A percentile compares a stretch with the other conserved stretches of the same genome.
Conservation (phyloP, 176 grass and related monocot species). For the Cocos nucifera region DNA sequence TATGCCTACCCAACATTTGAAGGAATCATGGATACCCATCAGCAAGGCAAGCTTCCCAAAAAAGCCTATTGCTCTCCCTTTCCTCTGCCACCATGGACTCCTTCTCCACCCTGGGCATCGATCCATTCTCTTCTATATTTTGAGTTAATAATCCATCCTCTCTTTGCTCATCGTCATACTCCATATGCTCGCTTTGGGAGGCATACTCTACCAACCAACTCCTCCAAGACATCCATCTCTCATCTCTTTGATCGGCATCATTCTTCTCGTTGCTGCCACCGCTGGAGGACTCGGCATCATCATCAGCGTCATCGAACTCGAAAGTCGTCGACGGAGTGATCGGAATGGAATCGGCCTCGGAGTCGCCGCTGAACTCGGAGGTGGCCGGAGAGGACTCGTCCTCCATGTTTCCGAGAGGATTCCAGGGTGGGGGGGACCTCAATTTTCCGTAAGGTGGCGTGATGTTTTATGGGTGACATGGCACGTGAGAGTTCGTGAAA, state of each 20-base stretch:
- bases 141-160: not conserved
- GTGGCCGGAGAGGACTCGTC: no score
- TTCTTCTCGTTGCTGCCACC: not conserved
- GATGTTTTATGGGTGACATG: no score
- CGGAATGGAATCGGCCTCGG: no score
- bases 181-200: not conserved
- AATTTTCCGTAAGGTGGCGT: no score
- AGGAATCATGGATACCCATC: constrained; percentile 4
- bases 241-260: not conserved
- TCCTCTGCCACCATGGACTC: constrained; percentile 1
- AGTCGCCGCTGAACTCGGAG: no score
- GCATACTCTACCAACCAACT: constrained; percentile 5
- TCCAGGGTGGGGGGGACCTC: no score
- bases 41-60: constrained; percentile 37
- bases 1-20: no score
- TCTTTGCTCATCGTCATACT: not conserved
- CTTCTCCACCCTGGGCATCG: no score
- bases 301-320: not conserved
- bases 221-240: constrained; percentile 1
- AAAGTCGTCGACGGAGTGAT: no score
- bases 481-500: no score
- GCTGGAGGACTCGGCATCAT: not conserved
- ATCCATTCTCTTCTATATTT: no score
- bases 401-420: no score
- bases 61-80: constrained; percentile 16